phyloP scores from a whole-genome alignment of 2,329 filamentous ascomycete species.

The Aspergillus fructus region DNA sequence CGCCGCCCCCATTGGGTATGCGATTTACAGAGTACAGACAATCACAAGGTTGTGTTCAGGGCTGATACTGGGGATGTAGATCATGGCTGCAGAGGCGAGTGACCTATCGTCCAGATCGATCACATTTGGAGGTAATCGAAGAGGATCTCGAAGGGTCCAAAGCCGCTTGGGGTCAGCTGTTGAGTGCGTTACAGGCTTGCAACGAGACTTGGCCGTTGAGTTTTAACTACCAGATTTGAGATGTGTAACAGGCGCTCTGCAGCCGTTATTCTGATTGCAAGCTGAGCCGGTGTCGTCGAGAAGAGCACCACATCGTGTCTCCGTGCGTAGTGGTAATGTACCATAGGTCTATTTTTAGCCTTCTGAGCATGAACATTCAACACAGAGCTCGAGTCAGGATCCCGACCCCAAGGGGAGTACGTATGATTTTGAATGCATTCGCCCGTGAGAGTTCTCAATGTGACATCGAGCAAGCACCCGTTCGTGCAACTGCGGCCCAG shows the following conservation, averaged over 20 bases:
- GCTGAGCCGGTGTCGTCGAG: neutral
- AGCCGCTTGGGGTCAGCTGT: neutral
- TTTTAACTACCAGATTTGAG: neutral
- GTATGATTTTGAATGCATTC: neutral
- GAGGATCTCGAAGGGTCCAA: neutral
- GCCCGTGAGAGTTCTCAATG: neutral
- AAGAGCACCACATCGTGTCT: neutral
- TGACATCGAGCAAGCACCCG: neutral
- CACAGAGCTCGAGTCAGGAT: neutral
- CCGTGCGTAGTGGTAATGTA: neutral
- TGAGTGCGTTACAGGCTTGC: neutral
- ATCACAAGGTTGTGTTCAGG: neutral
- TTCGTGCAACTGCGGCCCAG: slow-evolving; percentile 1
- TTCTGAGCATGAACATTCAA: neutral
- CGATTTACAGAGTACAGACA: neutral
- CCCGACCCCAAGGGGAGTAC: neutral
- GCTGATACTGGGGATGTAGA: neutral
- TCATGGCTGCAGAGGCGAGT: neutral
- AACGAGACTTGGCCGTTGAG: neutral
- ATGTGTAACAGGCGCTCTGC: neutral
- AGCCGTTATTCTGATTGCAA: neutral
- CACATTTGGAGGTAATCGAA: slow-evolving; percentile 1
- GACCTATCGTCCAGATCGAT: slow-evolving; percentile 6
- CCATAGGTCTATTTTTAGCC: slow-evolving; percentile 8
- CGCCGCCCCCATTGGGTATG: neutral